These are phyloP conservation scores for Lasiodiplodia sp. DNA, from an alignment of 2,329 filamentous ascomycete species.

Conservation along the genomic window DNA sequence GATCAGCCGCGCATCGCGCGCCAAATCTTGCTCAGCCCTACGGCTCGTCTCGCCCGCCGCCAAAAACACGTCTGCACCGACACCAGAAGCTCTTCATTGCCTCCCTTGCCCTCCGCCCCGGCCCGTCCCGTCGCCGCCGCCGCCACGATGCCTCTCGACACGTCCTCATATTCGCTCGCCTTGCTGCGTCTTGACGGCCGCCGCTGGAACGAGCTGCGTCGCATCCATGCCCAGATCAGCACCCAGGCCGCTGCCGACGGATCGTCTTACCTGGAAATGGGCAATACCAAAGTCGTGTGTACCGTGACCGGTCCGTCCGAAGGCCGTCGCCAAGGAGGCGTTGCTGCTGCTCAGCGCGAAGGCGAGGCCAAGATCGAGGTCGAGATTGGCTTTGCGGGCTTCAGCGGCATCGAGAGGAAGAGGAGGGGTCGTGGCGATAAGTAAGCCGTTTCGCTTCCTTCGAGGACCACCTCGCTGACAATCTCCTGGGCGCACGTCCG, in stretches of 20 bases:
- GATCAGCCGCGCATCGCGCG: conserved; percentile 23
- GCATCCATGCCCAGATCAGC: conserved; percentile 85
- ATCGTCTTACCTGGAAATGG: conserved; percentile 93
- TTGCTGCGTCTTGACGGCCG: conserved; percentile 74
- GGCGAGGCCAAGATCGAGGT: conserved; percentile 75
- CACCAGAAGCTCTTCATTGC: neutral
- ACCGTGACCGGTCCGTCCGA: conserved; percentile 88
- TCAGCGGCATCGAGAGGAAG: conserved; percentile 86
- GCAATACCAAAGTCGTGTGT: conserved; percentile 96
- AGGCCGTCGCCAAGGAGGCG: conserved; percentile 55
- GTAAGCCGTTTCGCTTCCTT: conserved; percentile 57
- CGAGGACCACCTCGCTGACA: neutral
- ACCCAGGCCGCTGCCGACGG: conserved; percentile 94
- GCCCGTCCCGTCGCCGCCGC: neutral
- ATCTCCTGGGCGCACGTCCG: conserved; percentile 71
- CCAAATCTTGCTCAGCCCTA: conserved; percentile 27
- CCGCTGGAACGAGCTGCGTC: conserved; percentile 95
- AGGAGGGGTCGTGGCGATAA: conserved; percentile 78
- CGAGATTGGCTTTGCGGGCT: conserved; percentile 84
- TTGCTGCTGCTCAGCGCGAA: conserved; percentile 53
- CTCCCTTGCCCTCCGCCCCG: neutral
- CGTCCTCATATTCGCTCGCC: conserved; percentile 86
- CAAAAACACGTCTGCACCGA: conserved; percentile 17
- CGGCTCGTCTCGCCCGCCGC: neutral
- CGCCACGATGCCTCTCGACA: conserved; percentile 85